Base-by-base conservation (phyloP, 257 asterid species). In the Penstemon davidsonii region DNA sequence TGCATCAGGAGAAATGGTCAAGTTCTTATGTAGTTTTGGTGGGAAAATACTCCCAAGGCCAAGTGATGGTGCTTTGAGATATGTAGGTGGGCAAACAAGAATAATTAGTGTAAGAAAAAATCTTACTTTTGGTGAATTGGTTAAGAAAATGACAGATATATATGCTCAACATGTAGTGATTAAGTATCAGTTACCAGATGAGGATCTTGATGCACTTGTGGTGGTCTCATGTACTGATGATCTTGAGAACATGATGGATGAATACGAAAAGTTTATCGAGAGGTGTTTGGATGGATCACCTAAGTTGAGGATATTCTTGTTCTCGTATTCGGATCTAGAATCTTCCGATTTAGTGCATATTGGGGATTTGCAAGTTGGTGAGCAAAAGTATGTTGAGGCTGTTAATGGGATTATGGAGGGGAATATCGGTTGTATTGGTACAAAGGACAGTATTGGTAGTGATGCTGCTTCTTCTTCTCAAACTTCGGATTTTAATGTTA, bases 231-330 rank as follows among this genome's bases (percentile, higher is more conserved):
- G 96, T 67, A 74, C 90, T 4, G 98, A 94, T 75, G 99, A 94
- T 81, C 90, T 94, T 52, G 99, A 91, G 65, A 94, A 94, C 79
- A 94, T 94, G 99, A 88, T 94, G 95, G 99, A 94, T 46, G 99
- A 94, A 77, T 89, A 87, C 79, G 92, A 88, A 59, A 94, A 83
- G 86, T 68, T 87, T 83, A 64, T 64, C 2, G 96, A 88, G 82
- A 86, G 91, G 81, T 85, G 89, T 52, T 62, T 86, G 0, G 96
- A 91, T 50, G 96, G 96, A 57, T 88, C 96, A 0, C 90, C 92
- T 71, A 94, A 91, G 85, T 74, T 94, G 79, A 87, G 98, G 86
- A 81, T 94, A 60, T 89, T 94, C 78, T 78, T 94, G 73, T 87
- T 94, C 84, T 80, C 93, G 12, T 78, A 96, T 69, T 86, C 91